These are phyloP conservation scores for Neurospora sp. DNA, from an alignment of 495 filamentous ascomycete species.

Conservation along the genomic window DNA sequence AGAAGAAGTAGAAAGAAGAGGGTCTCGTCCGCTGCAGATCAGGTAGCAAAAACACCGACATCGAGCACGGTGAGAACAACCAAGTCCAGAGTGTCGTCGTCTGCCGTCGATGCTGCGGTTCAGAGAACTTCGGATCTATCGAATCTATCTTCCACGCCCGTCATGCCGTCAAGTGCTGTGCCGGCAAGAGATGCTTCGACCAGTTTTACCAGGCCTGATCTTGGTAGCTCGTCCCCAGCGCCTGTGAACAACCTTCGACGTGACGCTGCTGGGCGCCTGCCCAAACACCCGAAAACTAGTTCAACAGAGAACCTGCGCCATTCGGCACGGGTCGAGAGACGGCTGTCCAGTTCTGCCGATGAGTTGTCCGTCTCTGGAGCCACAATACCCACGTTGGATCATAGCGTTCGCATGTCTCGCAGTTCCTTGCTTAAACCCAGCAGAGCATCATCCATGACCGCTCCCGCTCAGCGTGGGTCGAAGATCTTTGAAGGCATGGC, in stretches of 20 bases:
- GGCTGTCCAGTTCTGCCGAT: slow-evolving; percentile 27
- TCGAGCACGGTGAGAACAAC: background rate
- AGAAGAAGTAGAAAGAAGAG: background rate
- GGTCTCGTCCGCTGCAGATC: background rate
- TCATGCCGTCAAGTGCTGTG: slow-evolving; percentile 18
- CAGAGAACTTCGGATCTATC: background rate
- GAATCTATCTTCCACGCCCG: slow-evolving; percentile 25
- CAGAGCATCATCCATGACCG: background rate
- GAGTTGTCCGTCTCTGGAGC: slow-evolving; percentile 25
- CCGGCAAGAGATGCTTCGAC: slow-evolving; percentile 13
- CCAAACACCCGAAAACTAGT: slow-evolving; percentile 11
- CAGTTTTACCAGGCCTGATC: background rate
- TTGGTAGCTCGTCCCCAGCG: slow-evolving; percentile 23
- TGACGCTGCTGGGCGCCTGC: slow-evolving; percentile 9
- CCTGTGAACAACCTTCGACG: slow-evolving; percentile 17
- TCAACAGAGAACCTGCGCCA: slow-evolving; percentile 16
- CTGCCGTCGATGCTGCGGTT: background rate
- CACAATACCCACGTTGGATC: slow-evolving; percentile 19
- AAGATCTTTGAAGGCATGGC: slow-evolving; percentile 64
- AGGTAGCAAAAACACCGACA: background rate
- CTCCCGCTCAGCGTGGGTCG: slow-evolving; percentile 3
- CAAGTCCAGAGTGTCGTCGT: background rate
- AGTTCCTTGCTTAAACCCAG: slow-evolving; percentile 6
- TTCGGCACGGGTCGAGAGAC: slow-evolving; percentile 12
- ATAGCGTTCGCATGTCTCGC: slow-evolving; percentile 18